Evolutionary conservation across 2,329 filamentous ascomycete species (phyloP), one percentile per base, ranked within the genome.

Genomic region (Alternaria triticina): DNA sequence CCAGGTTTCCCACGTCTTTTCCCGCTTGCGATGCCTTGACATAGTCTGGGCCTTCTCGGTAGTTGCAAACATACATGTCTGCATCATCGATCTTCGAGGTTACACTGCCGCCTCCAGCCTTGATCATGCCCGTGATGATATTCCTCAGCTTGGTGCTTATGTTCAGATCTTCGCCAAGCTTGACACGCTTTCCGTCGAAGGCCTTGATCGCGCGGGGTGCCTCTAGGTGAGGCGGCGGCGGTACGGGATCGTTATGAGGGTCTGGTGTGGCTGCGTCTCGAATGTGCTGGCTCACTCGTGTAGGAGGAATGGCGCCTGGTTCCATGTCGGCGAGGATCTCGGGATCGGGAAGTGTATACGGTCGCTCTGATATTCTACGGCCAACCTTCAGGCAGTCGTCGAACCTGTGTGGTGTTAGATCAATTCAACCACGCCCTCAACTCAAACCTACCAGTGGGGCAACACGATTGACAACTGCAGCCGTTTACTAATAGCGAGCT

Each of bases 321-420:
- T 76, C 66, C 8, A 59, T 49, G 13, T 50, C 56, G 20, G 74
- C 69, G 23, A 97, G 83, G 33, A 97, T 91, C 68, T 96, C 93
- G 1, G 96, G 92, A 68, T 98, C 86, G 2, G 96, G 96, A 1
- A 98, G 85, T 20, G 88, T 82, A 76, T 99, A 99, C 1, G 96
- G 96, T 7, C 85, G 83, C 78, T 99, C 96, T 70, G 93, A 91
- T 70, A 99, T 97, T 62, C 92, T 89, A 79, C 93, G 94, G 54
- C 95, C 94, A 27, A 99, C 88, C 80, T 92, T 96, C 70, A 99
- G 87, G 80, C 96, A 99, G 77, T 97, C 95, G 72, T 98, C 95
- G 76, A 99, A 97, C 94, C 92, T 94, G 28, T 3, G 23, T 40
- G 60, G 78, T 25, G 28, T 72, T 63, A 71, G 64, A 33, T 22